Conservation (phyloP, 345 rosid genomes). For the Rhodamnia rubescens region DNA sequence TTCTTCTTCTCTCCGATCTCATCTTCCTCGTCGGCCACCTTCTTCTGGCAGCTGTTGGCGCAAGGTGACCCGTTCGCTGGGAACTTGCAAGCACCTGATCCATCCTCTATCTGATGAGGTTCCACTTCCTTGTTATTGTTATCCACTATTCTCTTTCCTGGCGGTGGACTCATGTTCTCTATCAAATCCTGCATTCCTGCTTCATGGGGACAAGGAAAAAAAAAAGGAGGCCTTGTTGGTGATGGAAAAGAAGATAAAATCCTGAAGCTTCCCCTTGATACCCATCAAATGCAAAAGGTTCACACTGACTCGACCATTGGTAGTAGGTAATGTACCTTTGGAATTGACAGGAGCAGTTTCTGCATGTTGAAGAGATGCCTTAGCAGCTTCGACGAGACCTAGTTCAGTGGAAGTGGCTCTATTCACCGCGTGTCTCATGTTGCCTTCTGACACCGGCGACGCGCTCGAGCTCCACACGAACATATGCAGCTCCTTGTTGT, state of each 20-base stretch:
- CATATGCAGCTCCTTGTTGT: conserved; percentile 62
- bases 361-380: conserved; percentile 42
- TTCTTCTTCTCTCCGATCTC: conserved; percentile 24
- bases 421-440: conserved; percentile 38
- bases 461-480: conserved; percentile 83
- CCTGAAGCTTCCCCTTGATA: background rate
- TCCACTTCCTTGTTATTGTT: conserved; percentile 21
- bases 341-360: background rate
- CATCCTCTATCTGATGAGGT: conserved; percentile 34
- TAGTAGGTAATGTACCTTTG: background rate
- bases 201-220: background rate
- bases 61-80: conserved; percentile 31
- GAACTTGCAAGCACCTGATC: conserved; percentile 16
- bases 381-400: background rate
- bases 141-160: conserved; percentile 8
- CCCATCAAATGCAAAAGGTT: background rate
- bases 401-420: conserved; percentile 26
- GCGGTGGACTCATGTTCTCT: conserved; percentile 46
- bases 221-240: background rate
- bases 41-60: conserved; percentile 19
- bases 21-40: conserved; percentile 23
- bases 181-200: conserved; percentile 57
- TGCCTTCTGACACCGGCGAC: conserved; percentile 68
- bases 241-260: background rate
- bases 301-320: background rate